A percentile compares a stretch with the other conserved stretches of the same genome.
These are phyloP conservation scores for Onygenales sp. DNA, from an alignment of 2,329 filamentous ascomycete species.

Conservation along the genomic window DNA sequence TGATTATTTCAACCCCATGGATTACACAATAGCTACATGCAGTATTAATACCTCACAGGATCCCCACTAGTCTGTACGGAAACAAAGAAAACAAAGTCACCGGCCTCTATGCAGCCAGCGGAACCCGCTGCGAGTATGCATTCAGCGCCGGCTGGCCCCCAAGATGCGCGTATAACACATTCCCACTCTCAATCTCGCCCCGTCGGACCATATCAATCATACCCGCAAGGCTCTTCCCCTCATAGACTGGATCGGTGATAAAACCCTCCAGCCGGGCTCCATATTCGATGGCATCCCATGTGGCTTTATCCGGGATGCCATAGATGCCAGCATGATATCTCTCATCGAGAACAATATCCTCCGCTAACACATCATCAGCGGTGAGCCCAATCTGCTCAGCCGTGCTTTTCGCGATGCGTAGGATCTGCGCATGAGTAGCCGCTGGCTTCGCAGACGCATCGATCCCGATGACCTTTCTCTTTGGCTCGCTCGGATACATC, in stretches of 20 bases:
- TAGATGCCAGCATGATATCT: constrained; percentile 60
- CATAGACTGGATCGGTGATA: constrained; percentile 67
- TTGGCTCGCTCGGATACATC: constrained; percentile 28
- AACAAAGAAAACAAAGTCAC: too few relatives aligned
- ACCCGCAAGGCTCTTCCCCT: constrained; percentile 64
- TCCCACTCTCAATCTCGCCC: constrained; percentile 53
- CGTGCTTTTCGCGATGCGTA: constrained; percentile 57
- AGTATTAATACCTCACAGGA: too few relatives aligned
- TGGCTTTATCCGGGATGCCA: constrained; percentile 56
- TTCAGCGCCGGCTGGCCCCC: constrained; percentile 62
- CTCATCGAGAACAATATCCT: constrained; percentile 54
- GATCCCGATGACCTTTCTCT: constrained; percentile 55
- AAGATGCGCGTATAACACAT: constrained; percentile 62
- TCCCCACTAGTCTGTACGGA: too few relatives aligned
- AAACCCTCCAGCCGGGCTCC: constrained; percentile 60
- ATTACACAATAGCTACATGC: too few relatives aligned
- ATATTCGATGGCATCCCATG: constrained; percentile 59
- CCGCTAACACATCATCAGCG: constrained; percentile 50
- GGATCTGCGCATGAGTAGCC: constrained; percentile 55
- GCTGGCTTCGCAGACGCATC: constrained; percentile 52
- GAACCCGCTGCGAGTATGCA: constrained; percentile 44
- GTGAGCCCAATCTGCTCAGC: constrained; percentile 53
- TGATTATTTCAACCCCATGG: too few relatives aligned
- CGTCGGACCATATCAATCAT: constrained; percentile 59
- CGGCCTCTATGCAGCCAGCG: too few relatives aligned